phyloP scores from a whole-genome alignment of 805 yeast species.

The Nakazawaea siamensis region DNA sequence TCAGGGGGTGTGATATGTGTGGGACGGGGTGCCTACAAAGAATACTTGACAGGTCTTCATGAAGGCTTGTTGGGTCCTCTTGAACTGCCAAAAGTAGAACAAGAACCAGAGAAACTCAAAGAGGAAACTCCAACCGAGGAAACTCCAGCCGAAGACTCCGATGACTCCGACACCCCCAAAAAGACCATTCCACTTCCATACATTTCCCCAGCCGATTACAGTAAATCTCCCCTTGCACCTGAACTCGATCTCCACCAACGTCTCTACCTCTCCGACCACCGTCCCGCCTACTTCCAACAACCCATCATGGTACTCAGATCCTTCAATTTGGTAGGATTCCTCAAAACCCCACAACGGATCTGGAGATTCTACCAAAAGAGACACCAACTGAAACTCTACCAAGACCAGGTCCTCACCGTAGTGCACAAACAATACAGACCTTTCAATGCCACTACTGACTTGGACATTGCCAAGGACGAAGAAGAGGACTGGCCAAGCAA shows the following conservation, averaged over 20 bases:
- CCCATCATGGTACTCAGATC: slow-evolving; percentile 72
- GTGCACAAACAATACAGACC: slow-evolving; percentile 47
- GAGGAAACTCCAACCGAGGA: slow-evolving; percentile 13
- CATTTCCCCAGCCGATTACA: slow-evolving; percentile 51
- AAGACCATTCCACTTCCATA: slow-evolving; percentile 47
- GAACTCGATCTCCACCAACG: slow-evolving; percentile 37
- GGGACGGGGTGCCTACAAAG: slow-evolving; percentile 95
- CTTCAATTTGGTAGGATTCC: slow-evolving; percentile 74
- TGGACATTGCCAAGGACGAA: slow-evolving; percentile 43
- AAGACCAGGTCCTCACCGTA: slow-evolving; percentile 43
- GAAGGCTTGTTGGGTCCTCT: slow-evolving; percentile 94
- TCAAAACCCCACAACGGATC: slow-evolving; percentile 66
- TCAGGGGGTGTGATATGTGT: slow-evolving; percentile 87
- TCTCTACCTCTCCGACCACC: slow-evolving; percentile 17
- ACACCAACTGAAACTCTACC: slow-evolving; percentile 53
- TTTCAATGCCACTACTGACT: slow-evolving; percentile 39
- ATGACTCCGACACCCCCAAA: slow-evolving; percentile 19
- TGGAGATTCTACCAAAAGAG: slow-evolving; percentile 74
- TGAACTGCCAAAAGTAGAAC: slow-evolving; percentile 27
- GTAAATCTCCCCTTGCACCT: slow-evolving; percentile 45
- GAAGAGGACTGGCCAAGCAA: slow-evolving; percentile 81
- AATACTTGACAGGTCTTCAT: slow-evolving; percentile 82
- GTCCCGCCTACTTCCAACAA: slow-evolving; percentile 62
- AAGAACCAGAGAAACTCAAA: slow-evolving; percentile 5
- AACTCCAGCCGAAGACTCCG: slow-evolving; percentile 26